Evolutionary conservation across 768 basidiomycete genomes (phyloP).

Genomic region (Atractiella rhizophila): DNA sequence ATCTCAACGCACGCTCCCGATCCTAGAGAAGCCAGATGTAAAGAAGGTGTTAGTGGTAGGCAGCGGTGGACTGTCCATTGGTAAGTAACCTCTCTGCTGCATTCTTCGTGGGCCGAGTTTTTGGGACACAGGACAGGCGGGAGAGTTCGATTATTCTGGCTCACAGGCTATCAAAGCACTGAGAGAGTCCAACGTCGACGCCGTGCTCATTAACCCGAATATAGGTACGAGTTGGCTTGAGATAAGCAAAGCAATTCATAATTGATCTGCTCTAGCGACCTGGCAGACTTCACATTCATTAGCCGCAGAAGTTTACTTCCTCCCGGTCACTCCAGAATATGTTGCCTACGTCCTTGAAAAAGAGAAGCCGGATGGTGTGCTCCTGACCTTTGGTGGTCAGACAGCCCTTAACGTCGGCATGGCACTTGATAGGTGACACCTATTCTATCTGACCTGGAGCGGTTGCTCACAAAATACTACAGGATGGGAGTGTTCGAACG

Average conservation of each 20-base stretch:
- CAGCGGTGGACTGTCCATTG: conserved; percentile 82
- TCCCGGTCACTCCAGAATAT: conserved; percentile 87
- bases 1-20: conserved; percentile 79
- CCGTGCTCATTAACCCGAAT: conserved; percentile 86
- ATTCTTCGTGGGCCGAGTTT: too few species aligned
- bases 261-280: conserved; percentile 37
- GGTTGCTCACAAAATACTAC: too few species aligned
- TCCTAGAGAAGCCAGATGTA: conserved; percentile 69
- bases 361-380: conserved; percentile 86
- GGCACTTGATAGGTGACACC: too few species aligned
- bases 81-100: too few species aligned
- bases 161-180: conserved; percentile 97
- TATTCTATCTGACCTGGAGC: too few species aligned
- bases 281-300: conserved; percentile 98
- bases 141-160: conserved; percentile 98
- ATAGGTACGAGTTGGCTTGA: conserved; percentile 1
- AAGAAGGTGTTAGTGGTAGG: conserved; percentile 90
- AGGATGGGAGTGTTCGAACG: conserved; percentile 87
- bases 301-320: conserved; percentile 87
- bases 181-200: conserved; percentile 60
- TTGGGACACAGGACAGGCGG: too few species aligned
- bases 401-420: conserved; percentile 95
- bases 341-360: conserved; percentile 97
- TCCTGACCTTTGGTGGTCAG: conserved; percentile 94
- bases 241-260: neutral